Evolutionary conservation across 2,329 filamentous ascomycete species (phyloP).

Genomic region (Phyllachora maydis): DNA sequence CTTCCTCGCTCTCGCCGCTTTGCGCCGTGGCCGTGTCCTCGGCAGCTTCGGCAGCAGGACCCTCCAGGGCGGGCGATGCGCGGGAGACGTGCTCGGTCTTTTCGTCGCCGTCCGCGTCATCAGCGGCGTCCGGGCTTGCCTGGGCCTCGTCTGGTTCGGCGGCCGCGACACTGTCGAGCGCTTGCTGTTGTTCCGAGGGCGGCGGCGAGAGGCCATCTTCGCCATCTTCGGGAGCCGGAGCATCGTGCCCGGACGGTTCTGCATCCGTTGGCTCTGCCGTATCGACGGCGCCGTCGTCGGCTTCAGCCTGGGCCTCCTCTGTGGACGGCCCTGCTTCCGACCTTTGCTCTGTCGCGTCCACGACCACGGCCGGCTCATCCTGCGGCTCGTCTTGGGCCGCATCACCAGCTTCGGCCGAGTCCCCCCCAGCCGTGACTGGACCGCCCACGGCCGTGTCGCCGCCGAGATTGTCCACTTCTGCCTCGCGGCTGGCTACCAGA

Average conservation of each 20-base stretch:
- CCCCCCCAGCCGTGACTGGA: background rate
- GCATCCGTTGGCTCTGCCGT: background rate
- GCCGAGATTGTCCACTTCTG: background rate
- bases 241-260: slow-evolving; percentile 1
- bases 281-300: background rate
- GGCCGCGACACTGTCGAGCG: slow-evolving; percentile 1
- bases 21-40: slow-evolving; percentile 4
- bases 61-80: slow-evolving; percentile 3
- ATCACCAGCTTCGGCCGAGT: background rate
- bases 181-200: slow-evolving; percentile 1
- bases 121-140: background rate
- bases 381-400: background rate
- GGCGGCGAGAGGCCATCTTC: slow-evolving; percentile 2
- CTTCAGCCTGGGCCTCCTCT: background rate
- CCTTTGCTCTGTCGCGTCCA: too few species aligned
- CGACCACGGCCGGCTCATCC: too few species aligned
- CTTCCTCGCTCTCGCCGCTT: background rate
- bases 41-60: slow-evolving; percentile 2
- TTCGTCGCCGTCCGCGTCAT: slow-evolving; percentile 1
- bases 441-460: background rate
- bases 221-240: slow-evolving; percentile 1
- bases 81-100: slow-evolving; percentile 3
- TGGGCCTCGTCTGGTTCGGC: background rate
- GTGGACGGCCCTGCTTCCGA: too few species aligned
- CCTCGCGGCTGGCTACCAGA: background rate